Percentiles rank a stretch among this genome's conserved stretches.
These are phyloP conservation scores for Hypomontagnella monticulosa DNA, from an alignment of 495 filamentous ascomycete species.

Conservation along the genomic window DNA sequence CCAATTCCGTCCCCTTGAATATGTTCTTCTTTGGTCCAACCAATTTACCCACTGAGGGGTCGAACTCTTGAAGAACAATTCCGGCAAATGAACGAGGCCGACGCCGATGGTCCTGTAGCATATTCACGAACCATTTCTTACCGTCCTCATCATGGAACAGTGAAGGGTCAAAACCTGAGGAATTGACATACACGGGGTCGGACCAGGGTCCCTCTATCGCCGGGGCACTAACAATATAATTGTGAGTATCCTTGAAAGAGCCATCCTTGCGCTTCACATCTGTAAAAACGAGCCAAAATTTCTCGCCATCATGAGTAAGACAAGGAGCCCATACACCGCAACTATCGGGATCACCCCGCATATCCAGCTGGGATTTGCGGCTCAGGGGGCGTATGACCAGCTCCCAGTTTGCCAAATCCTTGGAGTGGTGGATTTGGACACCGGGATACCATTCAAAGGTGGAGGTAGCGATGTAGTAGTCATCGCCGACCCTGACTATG, in stretches of 20 bases:
- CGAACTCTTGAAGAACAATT: constrained; percentile 62
- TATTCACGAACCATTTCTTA: constrained; percentile 65
- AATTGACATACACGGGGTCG: constrained; percentile 63
- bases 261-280: constrained; percentile 67
- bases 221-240: constrained; percentile 61
- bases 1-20: constrained; percentile 63
- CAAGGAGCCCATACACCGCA: constrained; percentile 73
- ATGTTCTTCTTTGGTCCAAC: constrained; percentile 61
- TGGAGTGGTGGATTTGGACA: constrained; percentile 67
- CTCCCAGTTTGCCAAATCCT: constrained; percentile 67
- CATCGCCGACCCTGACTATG: constrained; percentile 62
- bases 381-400: constrained; percentile 67
- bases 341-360: constrained; percentile 66
- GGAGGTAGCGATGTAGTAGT: constrained; percentile 72
- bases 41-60: constrained; percentile 53
- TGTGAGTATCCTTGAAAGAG: constrained; percentile 64
- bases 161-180: constrained; percentile 65
- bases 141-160: constrained; percentile 68
- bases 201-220: constrained; percentile 64
- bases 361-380: constrained; percentile 67
- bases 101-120: constrained; percentile 61
- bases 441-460: constrained; percentile 72
- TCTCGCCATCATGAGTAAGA: constrained; percentile 64
- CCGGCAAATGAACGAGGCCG: constrained; percentile 57
- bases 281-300: constrained; percentile 67